Evolutionary conservation across 768 basidiomycete species (phyloP).

Genomic region (Crucibulum laeve): DNA sequence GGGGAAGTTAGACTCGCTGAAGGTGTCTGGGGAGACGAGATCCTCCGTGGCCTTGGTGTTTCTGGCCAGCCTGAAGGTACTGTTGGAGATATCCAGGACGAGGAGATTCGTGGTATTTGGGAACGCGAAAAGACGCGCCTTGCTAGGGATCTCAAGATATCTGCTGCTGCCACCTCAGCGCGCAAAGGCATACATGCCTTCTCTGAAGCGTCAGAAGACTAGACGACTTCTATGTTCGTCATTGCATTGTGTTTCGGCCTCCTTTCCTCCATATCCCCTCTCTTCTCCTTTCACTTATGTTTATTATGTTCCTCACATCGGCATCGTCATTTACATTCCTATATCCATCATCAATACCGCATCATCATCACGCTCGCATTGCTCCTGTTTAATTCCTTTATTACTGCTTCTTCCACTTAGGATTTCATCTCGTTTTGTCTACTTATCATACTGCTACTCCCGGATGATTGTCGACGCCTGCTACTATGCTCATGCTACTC

Average conservation of each 20-base stretch:
- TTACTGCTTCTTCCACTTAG: not conserved
- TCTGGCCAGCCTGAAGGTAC: conserved; percentile 17
- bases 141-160: conserved; percentile 36
- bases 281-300: conserved; percentile 7
- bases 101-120: conserved; percentile 52
- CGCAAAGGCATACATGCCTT: conserved; percentile 23
- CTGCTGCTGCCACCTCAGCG: conserved; percentile 12
- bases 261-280: conserved; percentile 9
- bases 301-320: not conserved
- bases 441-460: too few relatives aligned
- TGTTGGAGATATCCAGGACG: conserved; percentile 35
- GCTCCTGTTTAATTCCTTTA: not conserved
- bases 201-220: conserved; percentile 42
- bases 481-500: not conserved
- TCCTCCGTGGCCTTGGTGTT: conserved; percentile 67
- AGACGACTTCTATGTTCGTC: conserved; percentile 8
- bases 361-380: not conserved
- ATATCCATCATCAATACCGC: not conserved
- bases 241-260: not conserved
- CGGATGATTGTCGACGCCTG: not conserved
- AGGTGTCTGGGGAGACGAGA: conserved; percentile 64
- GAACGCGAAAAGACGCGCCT: conserved; percentile 44
- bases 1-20: conserved; percentile 54
- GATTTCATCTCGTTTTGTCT: too few relatives aligned
- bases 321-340: not conserved